These are phyloP conservation scores for Aspergillus sp. DNA, from an alignment of 2,329 filamentous ascomycete species.

Conservation along the genomic window DNA sequence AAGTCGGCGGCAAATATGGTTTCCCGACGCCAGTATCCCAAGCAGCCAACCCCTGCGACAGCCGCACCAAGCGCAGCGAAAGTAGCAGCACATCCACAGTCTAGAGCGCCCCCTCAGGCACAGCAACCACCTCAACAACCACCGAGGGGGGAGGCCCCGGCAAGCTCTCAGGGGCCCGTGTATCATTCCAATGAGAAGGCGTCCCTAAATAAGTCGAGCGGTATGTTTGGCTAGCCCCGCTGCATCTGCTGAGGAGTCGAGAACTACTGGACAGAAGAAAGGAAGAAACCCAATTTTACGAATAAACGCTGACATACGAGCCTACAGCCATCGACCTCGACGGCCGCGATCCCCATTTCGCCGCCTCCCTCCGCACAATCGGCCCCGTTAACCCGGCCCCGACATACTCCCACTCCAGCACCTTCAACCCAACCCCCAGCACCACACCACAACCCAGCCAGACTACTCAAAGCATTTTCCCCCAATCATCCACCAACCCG, in stretches of 20 bases:
- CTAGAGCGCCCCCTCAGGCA: background rate
- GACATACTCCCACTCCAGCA: slow-evolving; percentile 48
- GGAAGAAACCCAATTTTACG: background rate
- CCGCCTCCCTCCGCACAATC: slow-evolving; percentile 66
- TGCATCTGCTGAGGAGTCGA: background rate
- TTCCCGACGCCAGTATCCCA: slow-evolving; percentile 49
- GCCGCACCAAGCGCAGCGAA: slow-evolving; percentile 24
- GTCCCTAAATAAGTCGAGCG: slow-evolving; percentile 25
- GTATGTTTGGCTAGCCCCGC: slow-evolving; percentile 14
- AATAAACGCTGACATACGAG: background rate
- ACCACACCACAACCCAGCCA: slow-evolving; percentile 18
- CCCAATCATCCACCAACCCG: slow-evolving; percentile 39
- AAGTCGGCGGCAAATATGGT: slow-evolving; percentile 42
- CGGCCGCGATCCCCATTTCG: slow-evolving; percentile 57
- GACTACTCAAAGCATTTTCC: slow-evolving; percentile 30
- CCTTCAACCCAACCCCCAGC: slow-evolving; percentile 28
- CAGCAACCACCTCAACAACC: slow-evolving; percentile 1
- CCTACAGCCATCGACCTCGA: slow-evolving; percentile 50
- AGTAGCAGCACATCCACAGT: slow-evolving; percentile 1
- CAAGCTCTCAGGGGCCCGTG: slow-evolving; percentile 16
- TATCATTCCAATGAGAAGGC: slow-evolving; percentile 30
- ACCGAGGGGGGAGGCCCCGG: background rate
- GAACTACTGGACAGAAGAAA: background rate
- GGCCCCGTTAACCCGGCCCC: slow-evolving; percentile 52
- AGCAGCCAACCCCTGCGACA: slow-evolving; percentile 32